These are phyloP conservation scores for Acanthamoeba castellanii DNA, from an alignment of 208 protist genomes.

Conservation along the genomic window DNA sequence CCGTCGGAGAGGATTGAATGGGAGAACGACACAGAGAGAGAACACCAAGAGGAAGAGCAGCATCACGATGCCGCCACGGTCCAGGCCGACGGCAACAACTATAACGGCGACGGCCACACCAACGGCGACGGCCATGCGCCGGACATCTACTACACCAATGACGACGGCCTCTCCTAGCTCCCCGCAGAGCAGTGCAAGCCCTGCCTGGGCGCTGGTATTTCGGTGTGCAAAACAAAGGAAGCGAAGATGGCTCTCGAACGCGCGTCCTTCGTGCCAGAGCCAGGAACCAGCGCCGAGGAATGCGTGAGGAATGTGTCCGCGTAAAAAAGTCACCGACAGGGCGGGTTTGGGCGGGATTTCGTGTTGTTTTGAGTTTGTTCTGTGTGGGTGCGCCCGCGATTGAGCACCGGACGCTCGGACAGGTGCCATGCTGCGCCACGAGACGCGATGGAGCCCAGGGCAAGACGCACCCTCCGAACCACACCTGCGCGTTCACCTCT, in stretches of 20 bases:
- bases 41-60: not conserved
- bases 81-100: not conserved
- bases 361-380: not conserved
- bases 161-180: not conserved
- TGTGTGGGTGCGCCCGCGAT: not conserved
- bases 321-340: not conserved
- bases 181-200: too few species aligned
- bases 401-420: not conserved
- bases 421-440: too few species aligned
- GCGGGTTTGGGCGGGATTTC: conserved; percentile 19
- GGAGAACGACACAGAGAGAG: not conserved
- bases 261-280: too few species aligned
- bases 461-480: too few species aligned
- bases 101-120: not conserved
- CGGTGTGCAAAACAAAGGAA: too few species aligned
- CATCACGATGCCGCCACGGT: not conserved
- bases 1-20: not conserved
- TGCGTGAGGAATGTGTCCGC: not conserved
- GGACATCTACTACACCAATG: conserved; percentile 12
- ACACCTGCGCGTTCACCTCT: too few species aligned
- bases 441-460: not conserved
- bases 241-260: not conserved
- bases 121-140: not conserved
- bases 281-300: too few species aligned
- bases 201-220: too few species aligned